A percentile compares a stretch with the other conserved stretches of the same genome.
Conservation (phyloP, 495 filamentous ascomycete genomes). For the Sabuloglossum arenarium region DNA sequence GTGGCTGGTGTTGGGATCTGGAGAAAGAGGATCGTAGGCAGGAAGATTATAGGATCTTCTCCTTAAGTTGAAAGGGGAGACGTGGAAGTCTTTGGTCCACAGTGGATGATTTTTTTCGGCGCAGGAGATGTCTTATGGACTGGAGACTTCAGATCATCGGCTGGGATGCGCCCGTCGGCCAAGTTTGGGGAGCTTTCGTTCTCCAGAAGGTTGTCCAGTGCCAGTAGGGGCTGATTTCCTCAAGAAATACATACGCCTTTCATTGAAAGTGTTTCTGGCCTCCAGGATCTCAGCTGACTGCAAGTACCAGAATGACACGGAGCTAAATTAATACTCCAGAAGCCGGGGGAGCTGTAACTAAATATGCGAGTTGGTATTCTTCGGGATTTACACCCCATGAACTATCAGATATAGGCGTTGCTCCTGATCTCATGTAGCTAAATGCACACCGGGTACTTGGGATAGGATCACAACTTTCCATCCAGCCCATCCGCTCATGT, state of each 20-base stretch:
- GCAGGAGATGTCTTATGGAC: too few species aligned
- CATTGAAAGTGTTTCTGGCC: conserved; percentile 61
- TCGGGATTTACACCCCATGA: conserved; percentile 25
- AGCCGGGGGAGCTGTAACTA: conserved; percentile 49
- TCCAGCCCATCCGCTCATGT: not conserved
- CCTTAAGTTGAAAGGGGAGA: conserved; percentile 44
- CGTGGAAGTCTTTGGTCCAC: conserved; percentile 52
- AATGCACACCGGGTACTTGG: conserved; percentile 16
- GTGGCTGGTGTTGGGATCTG: conserved; percentile 15
- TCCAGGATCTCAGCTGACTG: conserved; percentile 55
- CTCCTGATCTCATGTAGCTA: conserved; percentile 5
- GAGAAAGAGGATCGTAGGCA: conserved; percentile 27
- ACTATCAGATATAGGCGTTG: conserved; percentile 1
- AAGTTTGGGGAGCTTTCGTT: not conserved
- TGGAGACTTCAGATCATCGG: too few species aligned
- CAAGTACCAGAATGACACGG: conserved; percentile 65
- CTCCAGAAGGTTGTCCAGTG: too few species aligned
- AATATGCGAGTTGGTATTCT: conserved; percentile 41
- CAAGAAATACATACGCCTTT: conserved; percentile 44
- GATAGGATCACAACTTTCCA: conserved; percentile 6
- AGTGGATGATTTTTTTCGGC: not conserved
- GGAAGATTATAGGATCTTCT: conserved; percentile 35
- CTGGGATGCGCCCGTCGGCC: too few species aligned
- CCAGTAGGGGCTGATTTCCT: too few species aligned
- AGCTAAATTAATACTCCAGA: conserved; percentile 52